Conservation (phyloP, 1,284 basidiomycete species). For the Hemileia vastatrix region DNA sequence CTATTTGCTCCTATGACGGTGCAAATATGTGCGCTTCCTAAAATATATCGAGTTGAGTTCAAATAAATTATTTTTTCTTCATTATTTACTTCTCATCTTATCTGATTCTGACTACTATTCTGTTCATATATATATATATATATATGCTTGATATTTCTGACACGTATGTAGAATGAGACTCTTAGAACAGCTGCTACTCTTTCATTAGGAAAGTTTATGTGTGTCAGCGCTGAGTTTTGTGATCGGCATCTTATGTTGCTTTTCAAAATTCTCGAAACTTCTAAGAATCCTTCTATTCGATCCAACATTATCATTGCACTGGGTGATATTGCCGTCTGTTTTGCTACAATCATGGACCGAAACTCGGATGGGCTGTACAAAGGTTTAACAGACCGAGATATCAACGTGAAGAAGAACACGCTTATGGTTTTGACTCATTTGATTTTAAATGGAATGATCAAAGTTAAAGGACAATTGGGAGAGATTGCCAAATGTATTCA, state of each 20-base stretch:
- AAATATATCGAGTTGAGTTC: constrained; percentile 64
- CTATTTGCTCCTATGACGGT: constrained; percentile 82
- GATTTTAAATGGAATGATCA: constrained; percentile 98
- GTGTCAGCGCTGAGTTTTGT: constrained; percentile 87
- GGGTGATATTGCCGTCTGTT: constrained; percentile 92
- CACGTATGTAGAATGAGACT: constrained; percentile 64
- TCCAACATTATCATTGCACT: constrained; percentile 95
- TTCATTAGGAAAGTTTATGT: constrained; percentile 91
- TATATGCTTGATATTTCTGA: no score
- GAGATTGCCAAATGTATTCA: constrained; percentile 99
- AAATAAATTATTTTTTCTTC: neutral
- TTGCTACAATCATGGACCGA: constrained; percentile 92
- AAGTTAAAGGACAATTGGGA: constrained; percentile 95
- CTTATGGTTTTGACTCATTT: constrained; percentile 97
- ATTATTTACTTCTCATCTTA: no score
- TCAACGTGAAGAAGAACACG: constrained; percentile 96
- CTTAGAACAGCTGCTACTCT: constrained; percentile 78
- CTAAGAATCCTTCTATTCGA: constrained; percentile 75
- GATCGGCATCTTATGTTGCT: constrained; percentile 77
- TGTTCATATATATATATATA: no score
- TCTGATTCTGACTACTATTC: no score
- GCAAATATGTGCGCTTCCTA: constrained; percentile 70
- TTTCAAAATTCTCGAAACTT: constrained; percentile 86
- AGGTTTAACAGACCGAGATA: constrained; percentile 73
- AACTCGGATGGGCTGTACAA: constrained; percentile 75